Percentiles rank a stretch among this genome's conserved stretches.
These are phyloP conservation scores for Colletotrichum echinochloae DNA, from an alignment of 2,329 filamentous ascomycete species.

Conservation along the genomic window DNA sequence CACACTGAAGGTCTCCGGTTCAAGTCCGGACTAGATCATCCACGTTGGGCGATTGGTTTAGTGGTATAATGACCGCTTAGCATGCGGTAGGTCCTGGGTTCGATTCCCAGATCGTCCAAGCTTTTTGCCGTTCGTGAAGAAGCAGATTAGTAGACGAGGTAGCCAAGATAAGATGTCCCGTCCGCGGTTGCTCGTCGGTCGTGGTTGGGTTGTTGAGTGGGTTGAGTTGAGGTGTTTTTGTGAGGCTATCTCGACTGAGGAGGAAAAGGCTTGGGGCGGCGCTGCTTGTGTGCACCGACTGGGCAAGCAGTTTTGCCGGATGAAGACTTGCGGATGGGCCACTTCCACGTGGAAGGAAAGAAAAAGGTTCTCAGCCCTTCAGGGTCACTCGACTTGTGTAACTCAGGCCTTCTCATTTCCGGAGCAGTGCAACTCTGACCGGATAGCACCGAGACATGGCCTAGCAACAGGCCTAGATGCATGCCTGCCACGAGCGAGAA, in stretches of 20 bases:
- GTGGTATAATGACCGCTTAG: constrained; percentile 41
- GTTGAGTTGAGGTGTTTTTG: not conserved
- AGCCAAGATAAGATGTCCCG: no score
- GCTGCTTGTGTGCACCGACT: not conserved
- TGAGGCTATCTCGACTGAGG: not conserved
- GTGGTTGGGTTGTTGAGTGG: not conserved
- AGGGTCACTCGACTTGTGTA: not conserved
- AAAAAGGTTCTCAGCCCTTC: no score
- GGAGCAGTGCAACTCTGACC: not conserved
- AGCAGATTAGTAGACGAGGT: no score
- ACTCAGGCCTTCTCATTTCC: not conserved
- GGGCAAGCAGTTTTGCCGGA: not conserved
- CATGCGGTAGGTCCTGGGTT: constrained; percentile 40
- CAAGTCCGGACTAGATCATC: constrained; percentile 40
- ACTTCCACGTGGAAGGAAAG: not conserved
- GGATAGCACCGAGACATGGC: not conserved
- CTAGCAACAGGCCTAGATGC: not conserved
- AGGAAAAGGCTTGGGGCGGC: not conserved
- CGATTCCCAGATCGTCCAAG: constrained; percentile 38
- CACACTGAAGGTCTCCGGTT: constrained; percentile 41
- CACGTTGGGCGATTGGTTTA: constrained; percentile 33
- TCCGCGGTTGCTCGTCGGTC: no score
- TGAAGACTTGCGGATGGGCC: not conserved
- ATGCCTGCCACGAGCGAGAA: not conserved
- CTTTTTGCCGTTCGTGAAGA: not conserved